These are phyloP conservation scores for Cladophialophora chaetospira DNA, from an alignment of 2,329 filamentous ascomycete genomes.

Conservation along the genomic window DNA sequence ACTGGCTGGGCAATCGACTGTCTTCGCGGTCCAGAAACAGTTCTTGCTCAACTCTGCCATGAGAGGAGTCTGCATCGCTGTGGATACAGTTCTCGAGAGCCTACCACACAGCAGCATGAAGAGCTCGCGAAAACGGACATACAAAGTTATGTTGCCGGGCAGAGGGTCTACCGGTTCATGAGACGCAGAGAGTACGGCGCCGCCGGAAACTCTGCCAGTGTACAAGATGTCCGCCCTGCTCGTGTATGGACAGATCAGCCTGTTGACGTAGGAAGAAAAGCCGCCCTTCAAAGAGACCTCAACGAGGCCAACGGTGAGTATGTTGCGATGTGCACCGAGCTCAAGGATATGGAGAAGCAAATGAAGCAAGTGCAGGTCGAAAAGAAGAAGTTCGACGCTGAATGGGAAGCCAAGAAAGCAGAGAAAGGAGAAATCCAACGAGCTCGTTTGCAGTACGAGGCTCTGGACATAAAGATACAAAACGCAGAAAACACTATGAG, in stretches of 20 bases:
- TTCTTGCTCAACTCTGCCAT: constrained; percentile 84
- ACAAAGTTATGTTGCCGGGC: constrained; percentile 69
- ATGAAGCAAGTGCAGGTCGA: constrained; percentile 37
- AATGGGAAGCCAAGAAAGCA: constrained; percentile 13
- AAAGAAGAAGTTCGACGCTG: constrained; percentile 17
- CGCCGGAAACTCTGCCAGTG: constrained; percentile 68
- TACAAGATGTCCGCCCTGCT: constrained; percentile 63
- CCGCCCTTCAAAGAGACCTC: constrained; percentile 58
- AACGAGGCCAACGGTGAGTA: constrained; percentile 47
- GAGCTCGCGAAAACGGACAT: constrained; percentile 63
- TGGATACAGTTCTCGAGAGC: constrained; percentile 64
- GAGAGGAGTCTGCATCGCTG: constrained; percentile 69
- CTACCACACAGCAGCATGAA: constrained; percentile 69
- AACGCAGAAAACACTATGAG: constrained; percentile 51
- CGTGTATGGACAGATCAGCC: constrained; percentile 75
- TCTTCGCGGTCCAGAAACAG: constrained; percentile 75
- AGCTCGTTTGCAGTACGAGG: constrained; percentile 53
- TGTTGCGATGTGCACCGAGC: constrained; percentile 33
- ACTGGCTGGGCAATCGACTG: constrained; percentile 80
- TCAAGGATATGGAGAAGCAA: constrained; percentile 29
- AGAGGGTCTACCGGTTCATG: constrained; percentile 63
- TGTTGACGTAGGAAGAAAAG: constrained; percentile 63
- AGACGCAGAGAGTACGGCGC: constrained; percentile 80
- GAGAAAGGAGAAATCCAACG: constrained; percentile 64
- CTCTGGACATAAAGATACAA: constrained; percentile 39